Conservation (phyloP, 257 asterid species). For the Rehmannia glutinosa region DNA sequence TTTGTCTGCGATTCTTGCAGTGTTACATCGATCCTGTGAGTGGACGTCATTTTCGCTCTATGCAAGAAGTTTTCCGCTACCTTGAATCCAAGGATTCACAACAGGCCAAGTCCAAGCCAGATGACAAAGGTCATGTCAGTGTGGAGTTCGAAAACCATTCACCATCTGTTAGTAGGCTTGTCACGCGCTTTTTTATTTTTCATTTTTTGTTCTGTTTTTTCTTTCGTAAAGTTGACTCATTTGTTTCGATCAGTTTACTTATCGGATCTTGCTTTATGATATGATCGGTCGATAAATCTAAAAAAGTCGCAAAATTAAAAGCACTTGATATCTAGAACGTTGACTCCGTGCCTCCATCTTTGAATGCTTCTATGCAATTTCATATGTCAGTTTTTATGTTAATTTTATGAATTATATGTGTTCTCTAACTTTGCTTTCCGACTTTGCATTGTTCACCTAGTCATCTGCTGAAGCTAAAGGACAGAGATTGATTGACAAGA, state of each 20-base stretch:
- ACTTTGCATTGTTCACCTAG: conserved; percentile 28
- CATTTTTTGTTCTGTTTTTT: not conserved
- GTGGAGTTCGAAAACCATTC: conserved; percentile 21
- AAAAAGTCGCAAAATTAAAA: not conserved
- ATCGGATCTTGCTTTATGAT: not conserved
- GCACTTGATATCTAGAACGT: no score
- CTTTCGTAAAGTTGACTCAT: not conserved
- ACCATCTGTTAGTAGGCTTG: conserved; percentile 34
- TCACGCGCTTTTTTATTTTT: not conserved
- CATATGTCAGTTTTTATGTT: not conserved
- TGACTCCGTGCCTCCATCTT: no score
- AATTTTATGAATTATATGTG: not conserved
- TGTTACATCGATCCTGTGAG: conserved; percentile 54
- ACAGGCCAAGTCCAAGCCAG: conserved; percentile 21
- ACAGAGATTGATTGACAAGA: conserved; percentile 23
- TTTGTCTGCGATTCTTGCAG: conserved; percentile 35
- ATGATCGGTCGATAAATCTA: not conserved
- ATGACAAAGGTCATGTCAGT: conserved; percentile 18
- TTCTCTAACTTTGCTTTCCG: conserved; percentile 1
- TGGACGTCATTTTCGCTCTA: conserved; percentile 57
- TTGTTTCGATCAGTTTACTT: not conserved
- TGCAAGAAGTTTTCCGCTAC: conserved; percentile 55
- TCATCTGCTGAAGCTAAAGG: conserved; percentile 37
- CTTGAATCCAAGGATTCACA: conserved; percentile 39
- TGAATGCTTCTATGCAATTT: no score